Conservation (phyloP, 768 basidiomycete genomes). For the Erythrobasidium yunnanense region DNA sequence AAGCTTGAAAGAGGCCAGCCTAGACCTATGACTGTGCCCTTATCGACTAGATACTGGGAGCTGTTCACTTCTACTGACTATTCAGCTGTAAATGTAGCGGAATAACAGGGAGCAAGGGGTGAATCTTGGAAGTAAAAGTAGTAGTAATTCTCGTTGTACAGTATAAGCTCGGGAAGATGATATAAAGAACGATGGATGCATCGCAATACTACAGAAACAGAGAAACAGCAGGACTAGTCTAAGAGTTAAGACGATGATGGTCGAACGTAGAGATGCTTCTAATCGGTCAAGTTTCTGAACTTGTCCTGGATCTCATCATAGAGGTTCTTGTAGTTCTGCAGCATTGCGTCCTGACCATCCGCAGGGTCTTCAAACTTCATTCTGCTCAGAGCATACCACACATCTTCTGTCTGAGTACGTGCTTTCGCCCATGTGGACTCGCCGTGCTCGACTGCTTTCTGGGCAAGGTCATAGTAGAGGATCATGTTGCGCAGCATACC, state of each 20-base stretch:
- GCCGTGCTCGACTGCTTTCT: slow-evolving; percentile 69
- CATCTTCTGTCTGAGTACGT: slow-evolving; percentile 70
- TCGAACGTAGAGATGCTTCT: background rate
- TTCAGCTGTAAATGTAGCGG: background rate
- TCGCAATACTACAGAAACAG: too few relatives aligned
- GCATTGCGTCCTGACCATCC: slow-evolving; percentile 72
- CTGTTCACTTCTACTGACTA: background rate
- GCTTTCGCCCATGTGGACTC: slow-evolving; percentile 77
- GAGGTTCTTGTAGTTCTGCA: slow-evolving; percentile 39
- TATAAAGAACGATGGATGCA: too few relatives aligned
- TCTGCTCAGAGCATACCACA: slow-evolving; percentile 95
- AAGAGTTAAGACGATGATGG: background rate
- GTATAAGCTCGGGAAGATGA: too few relatives aligned
- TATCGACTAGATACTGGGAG: background rate
- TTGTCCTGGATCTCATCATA: slow-evolving; percentile 30
- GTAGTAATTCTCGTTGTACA: too few relatives aligned
- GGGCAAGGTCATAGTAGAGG: slow-evolving; percentile 80
- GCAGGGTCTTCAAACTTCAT: slow-evolving; percentile 82
- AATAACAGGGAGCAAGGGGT: too few relatives aligned
- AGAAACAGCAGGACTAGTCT: background rate
- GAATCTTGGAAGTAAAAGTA: too few relatives aligned
- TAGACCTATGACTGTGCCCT: background rate
- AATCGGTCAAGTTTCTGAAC: slow-evolving; percentile 31
- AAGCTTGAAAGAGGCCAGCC: background rate
- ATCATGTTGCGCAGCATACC: slow-evolving; percentile 93